Conservation (phyloP, 352 stramenopile species). For the Phytophthora sp. region DNA sequence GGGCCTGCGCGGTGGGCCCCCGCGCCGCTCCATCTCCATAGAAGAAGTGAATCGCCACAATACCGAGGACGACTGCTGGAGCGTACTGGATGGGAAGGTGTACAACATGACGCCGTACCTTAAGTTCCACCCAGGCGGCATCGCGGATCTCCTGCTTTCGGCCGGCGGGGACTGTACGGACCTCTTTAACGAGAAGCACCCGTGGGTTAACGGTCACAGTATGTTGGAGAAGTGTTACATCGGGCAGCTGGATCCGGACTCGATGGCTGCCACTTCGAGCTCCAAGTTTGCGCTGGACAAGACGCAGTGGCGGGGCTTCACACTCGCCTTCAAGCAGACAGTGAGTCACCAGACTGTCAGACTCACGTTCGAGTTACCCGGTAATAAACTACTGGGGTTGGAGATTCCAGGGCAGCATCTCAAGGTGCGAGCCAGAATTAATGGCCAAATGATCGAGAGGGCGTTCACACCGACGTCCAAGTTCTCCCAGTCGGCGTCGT, state of each 20-base stretch:
- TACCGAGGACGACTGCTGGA: constrained; percentile 94
- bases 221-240: constrained; percentile 92
- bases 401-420: constrained; percentile 79
- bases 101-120: constrained; percentile 98
- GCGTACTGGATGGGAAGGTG: constrained; percentile 90
- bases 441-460: constrained; percentile 76
- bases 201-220: constrained; percentile 93
- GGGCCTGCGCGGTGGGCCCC: constrained; percentile 64
- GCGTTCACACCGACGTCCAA: constrained; percentile 84
- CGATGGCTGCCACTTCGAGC: constrained; percentile 22
- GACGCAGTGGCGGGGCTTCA: constrained; percentile 73
- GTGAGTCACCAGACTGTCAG: constrained; percentile 68
- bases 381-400: constrained; percentile 68
- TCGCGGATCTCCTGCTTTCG: constrained; percentile 90
- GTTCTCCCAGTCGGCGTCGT: constrained; percentile 59
- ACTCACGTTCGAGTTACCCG: constrained; percentile 78
- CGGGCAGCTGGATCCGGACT: constrained; percentile 66
- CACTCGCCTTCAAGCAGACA: constrained; percentile 60
- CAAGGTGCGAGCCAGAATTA: constrained; percentile 80
- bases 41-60: constrained; percentile 90
- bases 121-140: constrained; percentile 97
- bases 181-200: constrained; percentile 97
- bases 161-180: constrained; percentile 94
- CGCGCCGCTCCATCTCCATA: constrained; percentile 69
- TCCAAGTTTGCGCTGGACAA: constrained; percentile 65